Conservation (phyloP, 805 yeast species). For the Millerago galiae region DNA sequence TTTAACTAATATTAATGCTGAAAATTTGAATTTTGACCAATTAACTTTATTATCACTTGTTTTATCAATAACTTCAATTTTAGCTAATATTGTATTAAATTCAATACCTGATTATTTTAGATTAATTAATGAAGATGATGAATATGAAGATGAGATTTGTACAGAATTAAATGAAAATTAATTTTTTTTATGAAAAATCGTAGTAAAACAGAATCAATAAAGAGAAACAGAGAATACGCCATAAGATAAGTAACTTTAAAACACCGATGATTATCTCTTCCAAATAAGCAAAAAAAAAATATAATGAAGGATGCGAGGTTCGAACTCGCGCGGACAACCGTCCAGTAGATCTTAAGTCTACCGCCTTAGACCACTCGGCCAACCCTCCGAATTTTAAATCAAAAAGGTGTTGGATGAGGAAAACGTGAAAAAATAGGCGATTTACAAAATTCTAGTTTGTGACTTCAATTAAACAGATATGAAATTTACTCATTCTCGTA, state of each 20-base stretch:
- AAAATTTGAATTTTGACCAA: slow-evolving; percentile 1
- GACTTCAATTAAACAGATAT: no score
- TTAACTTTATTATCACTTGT: slow-evolving; percentile 2
- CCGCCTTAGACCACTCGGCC: slow-evolving; percentile 18
- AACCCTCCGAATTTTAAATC: slow-evolving; percentile 3
- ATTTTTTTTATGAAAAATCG: no score
- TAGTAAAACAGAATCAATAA: no score
- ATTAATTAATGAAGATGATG: background rate
- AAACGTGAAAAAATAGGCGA: no score
- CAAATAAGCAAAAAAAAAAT: background rate
- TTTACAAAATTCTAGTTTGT: no score
- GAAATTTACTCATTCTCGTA: no score
- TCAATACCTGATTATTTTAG: slow-evolving; percentile 2
- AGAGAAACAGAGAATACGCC: no score
- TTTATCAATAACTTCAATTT: slow-evolving; percentile 2
- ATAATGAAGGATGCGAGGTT: slow-evolving; percentile 16
- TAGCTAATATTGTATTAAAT: slow-evolving; percentile 3
- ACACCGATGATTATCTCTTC: no score
- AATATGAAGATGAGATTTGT: background rate
- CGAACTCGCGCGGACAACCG: slow-evolving; percentile 15
- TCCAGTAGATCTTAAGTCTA: slow-evolving; percentile 16
- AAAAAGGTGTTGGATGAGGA: no score
- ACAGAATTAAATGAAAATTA: no score
- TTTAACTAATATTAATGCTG: background rate
- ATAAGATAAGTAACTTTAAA: no score